Base-by-base conservation (phyloP, 768 basidiomycete species). In the Tylopilus rubrobrunneus region DNA sequence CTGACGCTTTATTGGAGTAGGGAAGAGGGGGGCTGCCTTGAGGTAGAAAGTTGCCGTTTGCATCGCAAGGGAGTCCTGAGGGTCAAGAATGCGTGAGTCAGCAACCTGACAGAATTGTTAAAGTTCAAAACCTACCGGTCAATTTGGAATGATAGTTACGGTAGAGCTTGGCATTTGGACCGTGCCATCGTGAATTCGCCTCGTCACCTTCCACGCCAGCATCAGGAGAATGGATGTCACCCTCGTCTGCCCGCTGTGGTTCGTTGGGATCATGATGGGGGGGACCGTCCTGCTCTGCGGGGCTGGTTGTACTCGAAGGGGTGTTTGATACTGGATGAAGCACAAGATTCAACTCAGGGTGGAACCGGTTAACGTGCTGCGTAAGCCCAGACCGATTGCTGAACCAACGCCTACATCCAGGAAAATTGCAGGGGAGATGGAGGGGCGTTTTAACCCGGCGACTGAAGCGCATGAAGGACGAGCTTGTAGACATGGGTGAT, bases 101-200 rank as follows among this genome's bases (percentile, higher is more conserved):
- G 9, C 9, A 10, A 33, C 9, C 9, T 10, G 31, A 10, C 5
- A 7, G 31, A 33, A 33, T 10, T 2, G 31, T 33, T 7, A 33
- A 10, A 10, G 5, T 33, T 48, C 2, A 11, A 31, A 19, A 39
- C 11, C 2, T 8, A 48, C 48, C n/a, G 2, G 25, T 39, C 48
- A 48, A 14, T 39, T 19, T 37, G 0, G 25, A 4, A 28, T 48
- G 48, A 19, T 48, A 57, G n/a, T 60, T 60, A 15, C 12, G 19
- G 21, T 57, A 57, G 12, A 56, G n/a, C 19, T 49, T 45, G 15
- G 4, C 5, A 2, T 12, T 23, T 3, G 27, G 28, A 3, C 48
- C 23, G 23, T 49, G 43, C 34, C 42, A 54, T 23, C 10, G 19
- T 2, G 7, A 21, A 21, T 34, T 15, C 2, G 7, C 15, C 8